Conservation (phyloP, 352 stramenopile genomes). For the Phytophthora aleatoria region DNA sequence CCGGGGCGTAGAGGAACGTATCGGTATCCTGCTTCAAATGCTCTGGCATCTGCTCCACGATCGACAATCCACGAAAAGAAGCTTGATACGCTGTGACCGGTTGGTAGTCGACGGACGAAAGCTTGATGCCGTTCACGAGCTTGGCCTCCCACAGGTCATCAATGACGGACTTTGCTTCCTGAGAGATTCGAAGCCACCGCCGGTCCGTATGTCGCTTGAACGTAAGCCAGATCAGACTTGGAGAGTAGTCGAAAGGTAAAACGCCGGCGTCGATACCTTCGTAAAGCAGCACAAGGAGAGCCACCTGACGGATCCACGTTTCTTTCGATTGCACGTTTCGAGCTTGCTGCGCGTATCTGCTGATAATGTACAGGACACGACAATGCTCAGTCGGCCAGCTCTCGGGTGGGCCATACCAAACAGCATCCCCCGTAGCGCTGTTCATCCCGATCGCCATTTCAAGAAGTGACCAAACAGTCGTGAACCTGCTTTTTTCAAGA, state of each 20-base stretch:
- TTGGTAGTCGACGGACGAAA: slow-evolving; percentile 93
- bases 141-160: slow-evolving; percentile 96
- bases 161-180: slow-evolving; percentile 96
- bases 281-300: slow-evolving; percentile 95
- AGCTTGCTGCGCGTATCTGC: slow-evolving; percentile 92
- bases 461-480: slow-evolving; percentile 12
- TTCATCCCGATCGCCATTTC: slow-evolving; percentile 9
- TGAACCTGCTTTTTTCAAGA: slow-evolving; percentile 15
- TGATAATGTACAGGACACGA: slow-evolving; percentile 95
- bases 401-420: slow-evolving; percentile 65
- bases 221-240: slow-evolving; percentile 91
- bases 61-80: slow-evolving; percentile 85
- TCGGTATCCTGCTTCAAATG: slow-evolving; percentile 71
- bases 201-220: slow-evolving; percentile 81
- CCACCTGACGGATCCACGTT: slow-evolving; percentile 95
- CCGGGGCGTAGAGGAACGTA: slow-evolving; percentile 54
- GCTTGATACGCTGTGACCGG: slow-evolving; percentile 97
- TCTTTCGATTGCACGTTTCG: slow-evolving; percentile 85
- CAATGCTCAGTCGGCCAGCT: slow-evolving; percentile 93
- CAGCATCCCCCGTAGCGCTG: slow-evolving; percentile 22
- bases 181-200: slow-evolving; percentile 91
- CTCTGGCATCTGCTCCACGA: slow-evolving; percentile 88
- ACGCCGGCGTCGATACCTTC: slow-evolving; percentile 95
- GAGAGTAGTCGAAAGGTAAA: slow-evolving; percentile 96
- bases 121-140: slow-evolving; percentile 95